Evolutionary conservation across 257 asterid genomes (phyloP), one percentile per base, ranked within the genome.

Genomic region (Haberlea rhodopensis): DNA sequence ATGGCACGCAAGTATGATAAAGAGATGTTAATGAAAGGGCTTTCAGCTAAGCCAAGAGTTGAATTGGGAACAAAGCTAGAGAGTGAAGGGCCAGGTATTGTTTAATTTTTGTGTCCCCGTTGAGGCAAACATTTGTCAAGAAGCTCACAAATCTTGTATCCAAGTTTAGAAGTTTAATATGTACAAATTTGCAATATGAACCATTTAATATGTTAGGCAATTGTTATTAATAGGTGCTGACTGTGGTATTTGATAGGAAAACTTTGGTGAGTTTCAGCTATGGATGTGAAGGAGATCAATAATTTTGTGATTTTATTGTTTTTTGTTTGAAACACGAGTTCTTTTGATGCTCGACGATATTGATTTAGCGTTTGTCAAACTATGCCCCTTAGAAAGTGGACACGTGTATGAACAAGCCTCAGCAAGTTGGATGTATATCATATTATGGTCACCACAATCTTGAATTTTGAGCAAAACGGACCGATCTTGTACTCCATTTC

Each of bases 31-130:
- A 58, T 43, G 34, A 91, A 82, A 71, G 98, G 95, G 57, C 95
- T 91, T 76, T 89, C 98, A 0, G 78, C 98, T 75, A 91, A 89
- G 86, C 95, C 89, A 19, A 80, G 95, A 77, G 74, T 72, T 60
- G 89, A 82, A 66, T 63, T 87, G 65, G 83, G 67, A 52, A 52
- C 72, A 53, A 75, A 67, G 57, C 16, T 53, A 69, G 84, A 71
- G 57, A 54, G 37, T 58, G 70, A 67, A 67, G 75, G 48, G 71
- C 66, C 69, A 53, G 69, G 58, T 23, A 65, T 62, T 54, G 79
- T 66, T 60, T 80, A 67, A 75, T 20, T 63, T 63, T 53, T 45
- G 18, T 13, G 32, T 20, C 60, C 55, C 23, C 40, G 59, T 57
- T 45, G 53, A 53, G 64, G 46, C 65, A 29, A 32, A 31, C 56